These are phyloP conservation scores for Chlorella vulgaris DNA, from an alignment of 139 green algal species.

Conservation along the genomic window DNA sequence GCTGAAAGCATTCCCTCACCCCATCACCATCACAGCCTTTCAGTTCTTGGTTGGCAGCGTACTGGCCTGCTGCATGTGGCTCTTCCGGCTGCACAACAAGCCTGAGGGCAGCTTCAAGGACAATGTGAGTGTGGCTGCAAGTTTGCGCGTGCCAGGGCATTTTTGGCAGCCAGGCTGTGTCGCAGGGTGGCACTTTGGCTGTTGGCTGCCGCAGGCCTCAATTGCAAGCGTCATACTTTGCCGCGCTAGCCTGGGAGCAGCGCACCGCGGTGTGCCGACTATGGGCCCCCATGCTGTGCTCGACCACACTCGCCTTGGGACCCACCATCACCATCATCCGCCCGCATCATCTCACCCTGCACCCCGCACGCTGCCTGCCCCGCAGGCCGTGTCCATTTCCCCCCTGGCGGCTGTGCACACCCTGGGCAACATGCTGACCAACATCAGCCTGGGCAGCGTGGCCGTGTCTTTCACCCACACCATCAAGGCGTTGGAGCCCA, in stretches of 20 bases:
- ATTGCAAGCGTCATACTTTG: too few species aligned
- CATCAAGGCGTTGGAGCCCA: slow-evolving; percentile 98
- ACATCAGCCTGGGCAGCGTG: slow-evolving; percentile 93
- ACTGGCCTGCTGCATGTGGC: slow-evolving; percentile 77
- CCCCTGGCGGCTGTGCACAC: slow-evolving; percentile 95
- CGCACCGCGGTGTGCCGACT: too few species aligned
- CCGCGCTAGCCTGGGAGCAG: too few species aligned
- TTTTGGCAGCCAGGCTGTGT: too few species aligned
- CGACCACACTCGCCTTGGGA: too few species aligned
- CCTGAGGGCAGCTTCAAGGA: slow-evolving; percentile 56
- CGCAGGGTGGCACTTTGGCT: too few species aligned
- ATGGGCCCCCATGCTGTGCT: too few species aligned
- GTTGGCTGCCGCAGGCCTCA: too few species aligned
- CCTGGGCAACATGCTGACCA: slow-evolving; percentile 97
- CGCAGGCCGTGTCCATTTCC: slow-evolving; percentile 56
- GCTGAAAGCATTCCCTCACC: slow-evolving; percentile 88
- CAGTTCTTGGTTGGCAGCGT: slow-evolving; percentile 86
- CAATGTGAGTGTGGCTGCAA: slow-evolving; percentile 40
- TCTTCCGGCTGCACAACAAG: slow-evolving; percentile 65
- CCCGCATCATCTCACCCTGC: too few species aligned
- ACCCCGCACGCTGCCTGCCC: too few species aligned
- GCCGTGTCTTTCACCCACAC: slow-evolving; percentile 99
- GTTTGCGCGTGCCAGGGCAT: neutral
- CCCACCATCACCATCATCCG: too few species aligned
- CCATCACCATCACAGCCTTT: slow-evolving; percentile 87